Percentiles rank a stretch among this genome's conserved stretches.
These are phyloP conservation scores for Eustoma russellianum DNA, from an alignment of 257 asterid genomes.

Conservation along the genomic window DNA sequence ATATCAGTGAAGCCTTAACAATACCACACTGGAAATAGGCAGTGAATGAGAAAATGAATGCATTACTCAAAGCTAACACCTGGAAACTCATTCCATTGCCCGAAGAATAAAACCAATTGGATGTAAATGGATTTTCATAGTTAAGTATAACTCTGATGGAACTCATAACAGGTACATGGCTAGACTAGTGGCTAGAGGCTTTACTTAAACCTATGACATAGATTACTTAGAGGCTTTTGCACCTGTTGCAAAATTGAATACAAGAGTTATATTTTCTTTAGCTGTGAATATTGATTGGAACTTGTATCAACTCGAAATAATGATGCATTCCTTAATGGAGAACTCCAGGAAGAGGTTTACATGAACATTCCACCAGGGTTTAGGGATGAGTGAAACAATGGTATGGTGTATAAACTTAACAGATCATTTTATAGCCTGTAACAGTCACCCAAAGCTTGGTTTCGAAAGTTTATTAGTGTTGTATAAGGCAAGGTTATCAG, in stretches of 20 bases:
- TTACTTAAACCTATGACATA: neutral
- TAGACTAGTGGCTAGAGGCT: constrained; percentile 1
- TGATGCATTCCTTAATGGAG: neutral
- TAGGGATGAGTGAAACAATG: neutral
- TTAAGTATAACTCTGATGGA: neutral
- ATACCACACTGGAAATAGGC: constrained; percentile 3
- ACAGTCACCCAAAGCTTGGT: neutral
- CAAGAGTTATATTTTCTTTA: neutral
- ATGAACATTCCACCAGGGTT: constrained; percentile 1
- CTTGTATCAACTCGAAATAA: neutral
- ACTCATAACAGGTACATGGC: neutral
- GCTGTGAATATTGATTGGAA: neutral
- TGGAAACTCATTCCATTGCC: neutral
- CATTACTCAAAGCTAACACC: neutral
- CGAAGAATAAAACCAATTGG: neutral
- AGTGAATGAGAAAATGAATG: neutral
- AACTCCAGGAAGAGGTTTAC: neutral
- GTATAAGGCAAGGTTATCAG: neutral
- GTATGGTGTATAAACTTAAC: no score
- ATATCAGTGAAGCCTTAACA: neutral
- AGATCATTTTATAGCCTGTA: neutral
- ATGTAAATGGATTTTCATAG: neutral
- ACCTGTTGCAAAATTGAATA: neutral
- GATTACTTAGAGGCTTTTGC: neutral
- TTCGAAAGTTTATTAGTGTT: neutral